Conservation (phyloP, 1,139 yeast genomes). For the Diutina ranongensis region DNA sequence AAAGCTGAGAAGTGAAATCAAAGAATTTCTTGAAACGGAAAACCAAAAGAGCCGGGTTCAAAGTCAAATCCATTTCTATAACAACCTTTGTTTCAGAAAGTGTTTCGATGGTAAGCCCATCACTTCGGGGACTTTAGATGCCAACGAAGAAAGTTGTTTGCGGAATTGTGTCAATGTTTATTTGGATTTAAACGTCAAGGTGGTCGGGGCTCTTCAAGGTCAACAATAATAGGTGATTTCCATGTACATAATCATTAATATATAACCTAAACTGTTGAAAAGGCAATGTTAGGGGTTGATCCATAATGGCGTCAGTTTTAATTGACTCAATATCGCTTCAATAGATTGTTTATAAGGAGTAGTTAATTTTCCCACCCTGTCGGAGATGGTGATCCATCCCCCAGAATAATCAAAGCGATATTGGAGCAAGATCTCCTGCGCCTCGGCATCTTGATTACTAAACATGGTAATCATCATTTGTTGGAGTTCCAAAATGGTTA, state of each 20-base stretch:
- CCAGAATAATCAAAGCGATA: neutral
- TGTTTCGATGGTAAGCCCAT: slow-evolving; percentile 49
- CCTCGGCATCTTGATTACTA: neutral
- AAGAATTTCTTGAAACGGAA: slow-evolving; percentile 69
- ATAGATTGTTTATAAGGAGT: neutral
- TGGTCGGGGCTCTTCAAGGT: slow-evolving; percentile 41
- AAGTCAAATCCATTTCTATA: slow-evolving; percentile 73
- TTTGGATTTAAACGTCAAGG: slow-evolving; percentile 77
- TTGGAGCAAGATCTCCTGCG: neutral
- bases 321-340: neutral
- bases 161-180: slow-evolving; percentile 76
- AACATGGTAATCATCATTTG: neutral
- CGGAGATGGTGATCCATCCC: neutral
- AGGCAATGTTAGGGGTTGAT: neutral
- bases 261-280: neutral
- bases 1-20: slow-evolving; percentile 58
- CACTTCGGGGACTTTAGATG: slow-evolving; percentile 38
- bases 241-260: neutral
- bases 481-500: neutral
- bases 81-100: slow-evolving; percentile 84
- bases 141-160: slow-evolving; percentile 61
- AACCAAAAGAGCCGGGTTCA: slow-evolving; percentile 84
- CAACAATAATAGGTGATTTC: slow-evolving; percentile 9
- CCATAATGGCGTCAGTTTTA: neutral
- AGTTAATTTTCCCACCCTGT: neutral